phyloP scores from a whole-genome alignment of 345 rosid species.

The Populus ilicifolia region DNA sequence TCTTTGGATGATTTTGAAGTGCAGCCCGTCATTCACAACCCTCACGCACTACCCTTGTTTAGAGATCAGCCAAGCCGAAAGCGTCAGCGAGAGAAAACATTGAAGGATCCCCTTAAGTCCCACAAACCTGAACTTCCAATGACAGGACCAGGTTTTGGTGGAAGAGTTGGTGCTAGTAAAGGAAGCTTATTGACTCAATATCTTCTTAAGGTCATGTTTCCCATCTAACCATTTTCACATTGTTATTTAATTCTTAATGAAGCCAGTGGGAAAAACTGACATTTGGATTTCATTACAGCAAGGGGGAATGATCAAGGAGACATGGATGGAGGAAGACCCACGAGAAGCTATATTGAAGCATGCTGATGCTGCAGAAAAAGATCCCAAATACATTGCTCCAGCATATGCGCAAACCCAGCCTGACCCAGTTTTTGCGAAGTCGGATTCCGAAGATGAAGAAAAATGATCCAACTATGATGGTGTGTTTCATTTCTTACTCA shows the following conservation, averaged over 20 bases:
- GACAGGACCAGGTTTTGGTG: slow-evolving; percentile 91
- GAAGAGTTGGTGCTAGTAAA: slow-evolving; percentile 82
- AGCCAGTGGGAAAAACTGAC: slow-evolving; percentile 10
- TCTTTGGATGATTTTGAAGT: slow-evolving; percentile 89
- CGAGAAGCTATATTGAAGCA: slow-evolving; percentile 93
- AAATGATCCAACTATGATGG: slow-evolving; percentile 24
- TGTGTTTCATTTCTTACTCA: background rate
- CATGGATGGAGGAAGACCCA: slow-evolving; percentile 99
- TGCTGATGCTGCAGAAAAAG: slow-evolving; percentile 87
- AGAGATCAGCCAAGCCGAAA: slow-evolving; percentile 99
- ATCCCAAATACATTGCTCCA: slow-evolving; percentile 92
- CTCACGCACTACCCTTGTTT: slow-evolving; percentile 89
- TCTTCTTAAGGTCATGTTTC: slow-evolving; percentile 70
- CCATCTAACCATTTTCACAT: background rate
- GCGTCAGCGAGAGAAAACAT: slow-evolving; percentile 80
- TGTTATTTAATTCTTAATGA: background rate
- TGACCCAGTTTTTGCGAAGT: slow-evolving; percentile 69
- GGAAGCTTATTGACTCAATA: slow-evolving; percentile 93
- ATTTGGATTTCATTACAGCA: slow-evolving; percentile 51
- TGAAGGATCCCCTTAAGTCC: slow-evolving; percentile 88
- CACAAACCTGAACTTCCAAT: slow-evolving; percentile 95
- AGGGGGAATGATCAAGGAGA: slow-evolving; percentile 99
- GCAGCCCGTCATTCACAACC: slow-evolving; percentile 86
- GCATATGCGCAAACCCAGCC: slow-evolving; percentile 95
- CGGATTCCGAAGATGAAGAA: slow-evolving; percentile 83